Conservation (phyloP, 1,139 yeast genomes). For the Geotrichum europaeum region DNA sequence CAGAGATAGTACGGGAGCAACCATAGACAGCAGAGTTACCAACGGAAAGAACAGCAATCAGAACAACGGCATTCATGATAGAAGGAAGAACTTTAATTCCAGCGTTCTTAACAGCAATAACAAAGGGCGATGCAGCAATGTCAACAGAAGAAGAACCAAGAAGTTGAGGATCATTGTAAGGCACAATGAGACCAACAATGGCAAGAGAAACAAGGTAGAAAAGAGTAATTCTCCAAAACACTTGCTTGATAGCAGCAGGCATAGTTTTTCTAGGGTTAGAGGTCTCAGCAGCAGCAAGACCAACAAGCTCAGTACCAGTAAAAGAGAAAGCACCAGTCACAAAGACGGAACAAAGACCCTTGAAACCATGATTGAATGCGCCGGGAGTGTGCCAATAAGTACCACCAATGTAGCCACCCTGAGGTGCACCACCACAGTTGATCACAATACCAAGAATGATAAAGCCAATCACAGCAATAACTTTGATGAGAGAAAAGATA, state of each 20-base stretch:
- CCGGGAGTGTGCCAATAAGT: conserved; percentile 61
- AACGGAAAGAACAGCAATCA: conserved; percentile 64
- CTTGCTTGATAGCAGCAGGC: conserved; percentile 63
- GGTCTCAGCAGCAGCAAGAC: conserved; percentile 80
- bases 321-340: conserved; percentile 82
- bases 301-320: conserved; percentile 75
- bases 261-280: conserved; percentile 60
- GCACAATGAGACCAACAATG: conserved; percentile 59
- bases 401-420: conserved; percentile 54
- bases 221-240: conserved; percentile 63
- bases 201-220: conserved; percentile 58
- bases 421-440: conserved; percentile 61
- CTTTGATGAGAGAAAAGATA: conserved; percentile 51
- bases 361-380: conserved; percentile 58
- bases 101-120: conserved; percentile 55
- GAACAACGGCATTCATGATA: conserved; percentile 65
- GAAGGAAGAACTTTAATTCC: conserved; percentile 59
- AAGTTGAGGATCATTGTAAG: conserved; percentile 49
- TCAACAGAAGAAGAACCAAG: conserved; percentile 44
- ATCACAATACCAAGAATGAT: conserved; percentile 53
- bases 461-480: conserved; percentile 57
- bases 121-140: conserved; percentile 67
- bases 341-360: conserved; percentile 74
- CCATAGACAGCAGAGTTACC: conserved; percentile 76
- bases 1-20: conserved; percentile 73